A percentile compares a stretch with the other conserved stretches of the same genome.
These are phyloP conservation scores for Cystobasidium pallidum DNA, from an alignment of 1,284 basidiomycete genomes.

Conservation along the genomic window DNA sequence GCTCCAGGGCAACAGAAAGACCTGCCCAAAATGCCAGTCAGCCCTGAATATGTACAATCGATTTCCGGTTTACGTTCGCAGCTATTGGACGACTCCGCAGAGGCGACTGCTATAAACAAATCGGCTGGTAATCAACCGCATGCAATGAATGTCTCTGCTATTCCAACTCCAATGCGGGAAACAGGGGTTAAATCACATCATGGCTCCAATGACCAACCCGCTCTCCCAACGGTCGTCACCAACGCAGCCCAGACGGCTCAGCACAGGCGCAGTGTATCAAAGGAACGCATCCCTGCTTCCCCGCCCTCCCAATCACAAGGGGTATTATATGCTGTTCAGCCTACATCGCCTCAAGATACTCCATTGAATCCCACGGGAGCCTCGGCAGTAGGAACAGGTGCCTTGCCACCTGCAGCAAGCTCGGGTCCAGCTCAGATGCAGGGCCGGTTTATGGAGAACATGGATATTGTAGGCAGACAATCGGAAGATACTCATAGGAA, in stretches of 20 bases:
- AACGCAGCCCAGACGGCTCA: constrained; percentile 23
- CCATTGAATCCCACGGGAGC: not conserved
- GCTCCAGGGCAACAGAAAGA: constrained; percentile 5
- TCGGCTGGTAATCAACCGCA: not conserved
- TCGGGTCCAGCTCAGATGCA: not conserved
- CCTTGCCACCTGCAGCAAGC: not conserved
- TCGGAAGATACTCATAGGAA: constrained; percentile 16
- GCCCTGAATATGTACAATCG: constrained; percentile 9
- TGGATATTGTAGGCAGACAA: constrained; percentile 29
- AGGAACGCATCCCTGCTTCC: constrained; percentile 5
- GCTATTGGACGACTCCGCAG: constrained; percentile 7
- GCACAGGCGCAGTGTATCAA: constrained; percentile 20
- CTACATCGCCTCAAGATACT: not conserved
- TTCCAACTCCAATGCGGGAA: not conserved
- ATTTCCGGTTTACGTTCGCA: constrained; percentile 15
- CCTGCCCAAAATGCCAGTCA: not conserved
- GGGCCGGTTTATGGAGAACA: constrained; percentile 28
- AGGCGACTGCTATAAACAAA: constrained; percentile 5
- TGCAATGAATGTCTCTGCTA: not conserved
- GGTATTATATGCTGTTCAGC: not conserved
- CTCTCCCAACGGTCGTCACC: constrained; percentile 17
- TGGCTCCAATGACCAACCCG: not conserved
- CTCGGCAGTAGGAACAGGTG: not conserved
- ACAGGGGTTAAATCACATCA: not conserved
- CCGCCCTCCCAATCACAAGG: constrained; percentile 9